Conservation (phyloP, 331 rosid genomes). For the Malus hybrid region DNA sequence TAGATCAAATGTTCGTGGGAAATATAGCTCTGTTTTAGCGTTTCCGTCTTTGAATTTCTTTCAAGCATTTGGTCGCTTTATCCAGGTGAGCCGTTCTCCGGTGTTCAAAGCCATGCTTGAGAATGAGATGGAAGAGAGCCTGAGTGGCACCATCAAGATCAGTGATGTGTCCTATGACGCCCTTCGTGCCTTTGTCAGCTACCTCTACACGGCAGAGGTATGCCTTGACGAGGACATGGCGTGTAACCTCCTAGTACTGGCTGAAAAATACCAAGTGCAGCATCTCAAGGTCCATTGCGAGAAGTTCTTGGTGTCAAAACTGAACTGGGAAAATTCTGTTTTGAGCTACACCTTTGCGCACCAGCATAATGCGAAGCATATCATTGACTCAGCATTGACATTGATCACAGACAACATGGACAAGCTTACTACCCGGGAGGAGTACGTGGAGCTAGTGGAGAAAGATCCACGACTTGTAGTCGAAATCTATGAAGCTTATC, state of each 20-base stretch:
- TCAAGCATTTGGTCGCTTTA: background rate
- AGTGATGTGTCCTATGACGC: slow-evolving; percentile 59
- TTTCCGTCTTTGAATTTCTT: background rate
- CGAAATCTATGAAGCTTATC: slow-evolving; percentile 73
- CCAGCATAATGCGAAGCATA: slow-evolving; percentile 59
- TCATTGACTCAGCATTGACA: slow-evolving; percentile 49
- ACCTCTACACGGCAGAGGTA: slow-evolving; percentile 74
- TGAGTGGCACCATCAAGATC: slow-evolving; percentile 74
- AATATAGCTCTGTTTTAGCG: background rate
- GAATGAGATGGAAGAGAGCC: slow-evolving; percentile 82
- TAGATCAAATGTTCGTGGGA: background rate
- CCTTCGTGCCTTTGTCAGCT: slow-evolving; percentile 66
- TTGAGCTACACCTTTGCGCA: slow-evolving; percentile 56
- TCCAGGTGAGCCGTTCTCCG: slow-evolving; percentile 73
- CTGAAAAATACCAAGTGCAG: slow-evolving; percentile 73
- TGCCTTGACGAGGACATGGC: slow-evolving; percentile 74
- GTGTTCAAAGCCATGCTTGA: slow-evolving; percentile 90
- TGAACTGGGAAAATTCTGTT: slow-evolving; percentile 73
- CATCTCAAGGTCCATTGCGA: slow-evolving; percentile 75
- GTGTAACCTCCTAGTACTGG: slow-evolving; percentile 52
- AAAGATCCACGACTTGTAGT: slow-evolving; percentile 68
- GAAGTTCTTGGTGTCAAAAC: slow-evolving; percentile 48
- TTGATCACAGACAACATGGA: slow-evolving; percentile 62
- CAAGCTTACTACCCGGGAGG: slow-evolving; percentile 44
- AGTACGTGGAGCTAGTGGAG: slow-evolving; percentile 58